phyloP scores from a whole-genome alignment of 179 eudicot genomes.

The Beta corolliflora region DNA sequence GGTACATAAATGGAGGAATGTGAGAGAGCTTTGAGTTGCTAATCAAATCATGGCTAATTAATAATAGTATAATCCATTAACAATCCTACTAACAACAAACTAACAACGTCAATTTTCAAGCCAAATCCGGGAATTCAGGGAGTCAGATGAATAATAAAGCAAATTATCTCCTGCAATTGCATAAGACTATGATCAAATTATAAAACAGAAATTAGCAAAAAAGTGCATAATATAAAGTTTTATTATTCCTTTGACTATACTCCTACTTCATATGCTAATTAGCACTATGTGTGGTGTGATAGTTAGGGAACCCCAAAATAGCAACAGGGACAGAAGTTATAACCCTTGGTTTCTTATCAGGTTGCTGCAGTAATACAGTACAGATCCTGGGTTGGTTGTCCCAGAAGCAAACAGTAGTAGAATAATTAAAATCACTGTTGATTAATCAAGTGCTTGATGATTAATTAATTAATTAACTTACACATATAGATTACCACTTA shows the following conservation, averaged over 20 bases:
- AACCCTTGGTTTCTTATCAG: conserved; percentile 7
- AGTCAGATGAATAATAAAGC: no score
- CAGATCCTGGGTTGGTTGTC: conserved; percentile 26
- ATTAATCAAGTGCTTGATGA: conserved; percentile 4
- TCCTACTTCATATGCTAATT: not conserved
- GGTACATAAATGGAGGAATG: not conserved
- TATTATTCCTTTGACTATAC: not conserved
- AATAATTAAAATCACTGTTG: conserved; percentile 10
- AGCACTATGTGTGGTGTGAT: conserved; percentile 11
- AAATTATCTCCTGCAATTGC: not conserved
- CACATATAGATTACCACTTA: conserved; percentile 31
- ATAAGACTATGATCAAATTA: not conserved
- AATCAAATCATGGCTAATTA: no score
- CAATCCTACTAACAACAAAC: no score
- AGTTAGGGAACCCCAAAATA: conserved; percentile 3
- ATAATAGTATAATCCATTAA: no score
- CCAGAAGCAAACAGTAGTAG: conserved; percentile 15
- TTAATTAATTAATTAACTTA: conserved; percentile 14
- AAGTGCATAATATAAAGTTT: conserved; percentile 1
- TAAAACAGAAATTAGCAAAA: not conserved
- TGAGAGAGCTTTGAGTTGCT: not conserved
- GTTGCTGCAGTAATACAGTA: conserved; percentile 23
- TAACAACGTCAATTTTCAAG: no score
- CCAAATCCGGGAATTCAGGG: no score
- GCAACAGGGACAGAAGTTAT: not conserved